phyloP scores from a whole-genome alignment of 1,139 yeast species.

The Pichia kudriavzevii region DNA sequence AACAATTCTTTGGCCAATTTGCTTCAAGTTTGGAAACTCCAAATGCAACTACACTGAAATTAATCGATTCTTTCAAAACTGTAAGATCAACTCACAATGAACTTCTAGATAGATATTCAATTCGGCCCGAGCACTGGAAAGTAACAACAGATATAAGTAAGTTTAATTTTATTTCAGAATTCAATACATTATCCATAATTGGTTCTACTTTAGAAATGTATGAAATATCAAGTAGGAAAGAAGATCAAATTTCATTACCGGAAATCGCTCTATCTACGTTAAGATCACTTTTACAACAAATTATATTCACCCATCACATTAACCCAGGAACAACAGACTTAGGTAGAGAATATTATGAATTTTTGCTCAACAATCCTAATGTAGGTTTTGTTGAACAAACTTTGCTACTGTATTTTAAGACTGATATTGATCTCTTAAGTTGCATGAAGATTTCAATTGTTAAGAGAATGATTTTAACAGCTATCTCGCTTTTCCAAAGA shows the following conservation, averaged over 20 bases:
- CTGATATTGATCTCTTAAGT: slow-evolving; percentile 34
- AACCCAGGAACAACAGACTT: slow-evolving; percentile 13
- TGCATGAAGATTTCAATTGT: slow-evolving; percentile 17
- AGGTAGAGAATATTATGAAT: slow-evolving; percentile 9
- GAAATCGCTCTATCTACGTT: slow-evolving; percentile 27
- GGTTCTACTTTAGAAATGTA: slow-evolving; percentile 52
- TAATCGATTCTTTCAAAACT: too few relatives aligned
- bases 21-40: too few relatives aligned
- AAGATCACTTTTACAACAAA: slow-evolving; percentile 33
- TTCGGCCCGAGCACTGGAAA: too few relatives aligned
- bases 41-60: too few relatives aligned
- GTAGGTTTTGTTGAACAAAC: slow-evolving; percentile 36
- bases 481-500: slow-evolving; percentile 20
- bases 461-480: slow-evolving; percentile 18
- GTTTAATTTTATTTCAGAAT: too few relatives aligned
- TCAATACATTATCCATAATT: slow-evolving; percentile 28
- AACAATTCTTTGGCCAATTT: too few relatives aligned
- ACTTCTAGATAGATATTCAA: too few relatives aligned
- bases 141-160: too few relatives aligned
- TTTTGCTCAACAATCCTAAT: slow-evolving; percentile 15
- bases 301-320: slow-evolving; percentile 21
- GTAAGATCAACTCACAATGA: too few relatives aligned
- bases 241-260: slow-evolving; percentile 23
- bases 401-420: slow-evolving; percentile 36
- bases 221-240: slow-evolving; percentile 46